Conservation (phyloP, 2,329 filamentous ascomycete genomes). For the Fusarium miscanthi region DNA sequence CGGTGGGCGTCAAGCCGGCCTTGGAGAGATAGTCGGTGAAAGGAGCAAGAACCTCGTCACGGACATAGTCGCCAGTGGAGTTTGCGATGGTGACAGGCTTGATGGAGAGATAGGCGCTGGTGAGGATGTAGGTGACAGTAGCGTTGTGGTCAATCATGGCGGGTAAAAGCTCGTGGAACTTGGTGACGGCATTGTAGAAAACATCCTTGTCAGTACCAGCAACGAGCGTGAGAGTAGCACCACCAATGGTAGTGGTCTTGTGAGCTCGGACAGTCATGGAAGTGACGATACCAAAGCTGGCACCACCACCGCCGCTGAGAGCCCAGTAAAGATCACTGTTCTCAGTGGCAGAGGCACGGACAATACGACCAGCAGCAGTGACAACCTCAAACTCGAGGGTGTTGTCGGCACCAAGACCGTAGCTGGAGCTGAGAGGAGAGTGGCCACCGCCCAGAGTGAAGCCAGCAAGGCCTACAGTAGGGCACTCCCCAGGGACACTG, state of each 20-base stretch:
- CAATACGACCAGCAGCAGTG: slow-evolving; percentile 58
- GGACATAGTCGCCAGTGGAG: slow-evolving; percentile 32
- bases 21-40: background rate
- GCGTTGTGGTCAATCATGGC: slow-evolving; percentile 61
- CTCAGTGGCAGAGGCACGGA: slow-evolving; percentile 58
- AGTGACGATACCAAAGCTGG: slow-evolving; percentile 67
- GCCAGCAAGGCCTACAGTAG: slow-evolving; percentile 67
- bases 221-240: background rate
- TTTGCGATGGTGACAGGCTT: slow-evolving; percentile 57
- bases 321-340: slow-evolving; percentile 73
- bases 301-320: slow-evolving; percentile 67
- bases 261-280: slow-evolving; percentile 65
- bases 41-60: background rate
- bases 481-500: slow-evolving; percentile 57
- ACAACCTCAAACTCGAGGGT: slow-evolving; percentile 66
- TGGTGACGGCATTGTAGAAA: background rate
- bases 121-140: slow-evolving; percentile 62
- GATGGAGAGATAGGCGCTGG: slow-evolving; percentile 56
- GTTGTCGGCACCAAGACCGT: slow-evolving; percentile 70
- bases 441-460: slow-evolving; percentile 70
- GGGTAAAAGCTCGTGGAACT: slow-evolving; percentile 49
- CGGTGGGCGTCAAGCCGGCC: background rate
- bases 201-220: slow-evolving; percentile 1
- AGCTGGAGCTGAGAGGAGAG: slow-evolving; percentile 60
- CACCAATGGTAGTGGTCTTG: slow-evolving; percentile 2